Evolutionary conservation across 192 early-diverging fungal genomes (phyloP).

Genomic region (Coemansia sp.): DNA sequence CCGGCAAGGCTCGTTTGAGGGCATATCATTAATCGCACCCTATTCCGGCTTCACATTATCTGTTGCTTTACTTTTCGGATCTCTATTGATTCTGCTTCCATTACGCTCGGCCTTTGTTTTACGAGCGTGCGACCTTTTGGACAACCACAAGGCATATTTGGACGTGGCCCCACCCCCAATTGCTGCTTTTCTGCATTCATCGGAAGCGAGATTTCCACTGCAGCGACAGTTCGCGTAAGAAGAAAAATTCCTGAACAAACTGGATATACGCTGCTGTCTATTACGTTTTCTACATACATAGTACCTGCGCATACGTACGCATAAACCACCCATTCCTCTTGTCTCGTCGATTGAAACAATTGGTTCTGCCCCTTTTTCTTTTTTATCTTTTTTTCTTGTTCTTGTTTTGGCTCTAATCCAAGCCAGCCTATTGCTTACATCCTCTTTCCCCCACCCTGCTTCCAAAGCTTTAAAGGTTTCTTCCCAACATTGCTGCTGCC

Average conservation of each 20-base stretch:
- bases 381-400: neutral
- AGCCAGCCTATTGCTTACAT: neutral
- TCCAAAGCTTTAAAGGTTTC: neutral
- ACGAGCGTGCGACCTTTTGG: no score
- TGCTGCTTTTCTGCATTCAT: conserved; percentile 1
- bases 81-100: no score
- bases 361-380: neutral
- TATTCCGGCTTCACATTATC: no score
- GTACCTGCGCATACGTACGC: neutral
- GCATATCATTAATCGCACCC: no score
- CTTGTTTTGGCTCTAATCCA: neutral
- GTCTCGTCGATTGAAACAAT: neutral
- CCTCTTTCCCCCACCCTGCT: neutral
- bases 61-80: no score
- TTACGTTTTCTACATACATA: neutral
- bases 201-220: neutral
- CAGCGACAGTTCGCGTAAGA: neutral
- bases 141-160: neutral
- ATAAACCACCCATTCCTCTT: neutral
- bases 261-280: neutral
- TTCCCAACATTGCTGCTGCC: neutral
- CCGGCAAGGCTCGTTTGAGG: no score
- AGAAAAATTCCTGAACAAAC: neutral
- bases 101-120: no score
- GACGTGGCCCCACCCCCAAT: neutral